These are phyloP conservation scores for Candida rishiriensis DNA, from an alignment of 805 yeast genomes.

Conservation along the genomic window DNA sequence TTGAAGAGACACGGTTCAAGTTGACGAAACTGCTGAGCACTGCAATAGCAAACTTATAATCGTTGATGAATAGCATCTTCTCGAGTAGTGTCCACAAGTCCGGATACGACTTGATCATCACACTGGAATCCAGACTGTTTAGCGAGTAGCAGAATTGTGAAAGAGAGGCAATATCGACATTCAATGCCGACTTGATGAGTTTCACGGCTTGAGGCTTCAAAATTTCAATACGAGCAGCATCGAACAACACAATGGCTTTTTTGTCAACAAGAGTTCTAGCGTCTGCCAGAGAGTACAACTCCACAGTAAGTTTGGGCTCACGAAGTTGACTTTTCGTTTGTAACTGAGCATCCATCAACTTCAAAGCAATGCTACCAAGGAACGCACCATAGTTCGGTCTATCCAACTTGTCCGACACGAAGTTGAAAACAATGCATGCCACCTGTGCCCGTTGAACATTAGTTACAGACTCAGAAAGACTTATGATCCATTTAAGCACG, in stretches of 20 bases:
- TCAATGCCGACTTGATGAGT: constrained; percentile 16
- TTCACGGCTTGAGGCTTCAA: constrained; percentile 15
- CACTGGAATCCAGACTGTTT: constrained; percentile 10
- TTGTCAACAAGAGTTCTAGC: constrained; percentile 45
- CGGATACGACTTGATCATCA: constrained; percentile 15
- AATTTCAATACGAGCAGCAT: constrained; percentile 13
- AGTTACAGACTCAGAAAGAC: constrained; percentile 36
- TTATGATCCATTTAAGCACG: constrained; percentile 51
- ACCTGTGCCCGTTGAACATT: constrained; percentile 49
- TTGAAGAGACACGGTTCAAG: constrained; percentile 14
- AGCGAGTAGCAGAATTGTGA: constrained; percentile 21
- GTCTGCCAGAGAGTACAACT: constrained; percentile 40
- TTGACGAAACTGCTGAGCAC: constrained; percentile 16
- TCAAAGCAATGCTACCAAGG: constrained; percentile 23
- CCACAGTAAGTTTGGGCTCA: constrained; percentile 30
- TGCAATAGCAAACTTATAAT: constrained; percentile 9
- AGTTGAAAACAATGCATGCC: constrained; percentile 46
- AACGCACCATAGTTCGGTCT: constrained; percentile 21
- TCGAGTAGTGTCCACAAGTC: constrained; percentile 24
- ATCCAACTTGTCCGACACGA: constrained; percentile 34
- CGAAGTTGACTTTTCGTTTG: constrained; percentile 11
- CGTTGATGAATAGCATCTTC: constrained; percentile 17
- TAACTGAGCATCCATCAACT: constrained; percentile 18
- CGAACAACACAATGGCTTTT: constrained; percentile 31
- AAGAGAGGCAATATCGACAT: constrained; percentile 22